phyloP scores from a whole-genome alignment of 345 rosid species.

The Gynandropsis gynandra region DNA sequence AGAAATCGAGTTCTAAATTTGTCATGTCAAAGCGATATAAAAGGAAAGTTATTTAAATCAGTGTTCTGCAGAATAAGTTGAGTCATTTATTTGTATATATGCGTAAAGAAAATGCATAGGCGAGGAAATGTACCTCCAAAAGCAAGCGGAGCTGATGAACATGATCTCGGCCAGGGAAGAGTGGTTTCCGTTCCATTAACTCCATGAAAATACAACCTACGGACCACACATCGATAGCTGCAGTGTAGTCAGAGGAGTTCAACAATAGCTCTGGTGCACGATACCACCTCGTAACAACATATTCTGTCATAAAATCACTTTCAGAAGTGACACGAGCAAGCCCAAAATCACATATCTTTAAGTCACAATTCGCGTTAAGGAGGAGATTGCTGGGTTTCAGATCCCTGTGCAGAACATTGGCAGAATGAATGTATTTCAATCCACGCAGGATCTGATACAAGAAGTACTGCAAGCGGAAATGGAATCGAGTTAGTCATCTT shows the following conservation, averaged over 20 bases:
- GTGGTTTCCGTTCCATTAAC: conserved; percentile 63
- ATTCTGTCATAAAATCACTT: conserved; percentile 73
- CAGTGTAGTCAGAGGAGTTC: conserved; percentile 68
- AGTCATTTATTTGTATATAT: too few relatives aligned
- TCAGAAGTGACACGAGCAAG: conserved; percentile 86
- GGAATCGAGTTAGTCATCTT: too few relatives aligned
- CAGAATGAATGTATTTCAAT: conserved; percentile 84
- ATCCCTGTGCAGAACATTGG: conserved; percentile 92
- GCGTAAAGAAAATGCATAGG: too few relatives aligned
- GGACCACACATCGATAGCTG: conserved; percentile 93
- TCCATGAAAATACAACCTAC: conserved; percentile 95
- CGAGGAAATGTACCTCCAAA: conserved; percentile 49
- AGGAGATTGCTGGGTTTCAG: conserved; percentile 90
- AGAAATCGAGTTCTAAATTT: too few relatives aligned
- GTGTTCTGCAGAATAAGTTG: too few relatives aligned
- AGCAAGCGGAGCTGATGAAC: conserved; percentile 81
- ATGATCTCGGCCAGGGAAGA: conserved; percentile 84
- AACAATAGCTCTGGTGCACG: conserved; percentile 87
- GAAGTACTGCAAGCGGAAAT: conserved; percentile 50
- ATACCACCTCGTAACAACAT: conserved; percentile 93
- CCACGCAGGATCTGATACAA: conserved; percentile 92
- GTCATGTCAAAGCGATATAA: too few relatives aligned
- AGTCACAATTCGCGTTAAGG: conserved; percentile 57
- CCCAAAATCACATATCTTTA: conserved; percentile 94
- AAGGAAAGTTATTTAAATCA: too few relatives aligned